These are phyloP conservation scores for Cyberlindnera mississippiensis DNA, from an alignment of 805 yeast genomes.

Conservation along the genomic window DNA sequence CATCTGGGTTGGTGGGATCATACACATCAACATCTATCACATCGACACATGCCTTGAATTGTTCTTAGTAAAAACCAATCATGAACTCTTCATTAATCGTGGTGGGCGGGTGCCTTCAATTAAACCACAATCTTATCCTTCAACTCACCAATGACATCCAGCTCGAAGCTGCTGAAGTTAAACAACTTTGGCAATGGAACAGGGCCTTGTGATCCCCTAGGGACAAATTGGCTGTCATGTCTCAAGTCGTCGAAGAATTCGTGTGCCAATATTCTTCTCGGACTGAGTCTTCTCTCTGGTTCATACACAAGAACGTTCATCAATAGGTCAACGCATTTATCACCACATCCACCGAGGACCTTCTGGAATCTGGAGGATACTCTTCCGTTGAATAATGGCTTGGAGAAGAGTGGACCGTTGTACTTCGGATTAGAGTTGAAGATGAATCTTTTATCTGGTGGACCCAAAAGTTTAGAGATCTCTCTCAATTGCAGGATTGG, in stretches of 20 bases:
- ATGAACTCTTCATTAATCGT: not conserved
- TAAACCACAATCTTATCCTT: conserved; percentile 18
- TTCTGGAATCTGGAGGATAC: conserved; percentile 56
- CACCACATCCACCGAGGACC: conserved; percentile 73
- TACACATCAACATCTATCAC: not conserved
- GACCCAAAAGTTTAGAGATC: conserved; percentile 85
- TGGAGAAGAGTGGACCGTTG: conserved; percentile 69
- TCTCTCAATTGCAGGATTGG: conserved; percentile 87
- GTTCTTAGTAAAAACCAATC: not conserved
- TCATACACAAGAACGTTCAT: conserved; percentile 82
- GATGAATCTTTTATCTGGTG: conserved; percentile 71
- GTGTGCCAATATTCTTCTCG: conserved; percentile 81
- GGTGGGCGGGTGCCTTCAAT: not conserved
- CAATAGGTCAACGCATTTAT: conserved; percentile 81
- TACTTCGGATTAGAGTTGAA: conserved; percentile 72
- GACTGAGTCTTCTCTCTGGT: conserved; percentile 77
- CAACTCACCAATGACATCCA: conserved; percentile 40
- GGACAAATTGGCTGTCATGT: conserved; percentile 46
- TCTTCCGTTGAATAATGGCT: conserved; percentile 55
- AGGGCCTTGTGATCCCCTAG: conserved; percentile 47
- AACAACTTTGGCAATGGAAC: conserved; percentile 47
- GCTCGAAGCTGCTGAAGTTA: conserved; percentile 69
- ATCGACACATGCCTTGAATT: not conserved
- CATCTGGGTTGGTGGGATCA: too few species aligned
- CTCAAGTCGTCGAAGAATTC: conserved; percentile 87